Evolutionary conservation across 306 rosid species (phyloP).

Genomic region (Begonia fuchsioides): DNA sequence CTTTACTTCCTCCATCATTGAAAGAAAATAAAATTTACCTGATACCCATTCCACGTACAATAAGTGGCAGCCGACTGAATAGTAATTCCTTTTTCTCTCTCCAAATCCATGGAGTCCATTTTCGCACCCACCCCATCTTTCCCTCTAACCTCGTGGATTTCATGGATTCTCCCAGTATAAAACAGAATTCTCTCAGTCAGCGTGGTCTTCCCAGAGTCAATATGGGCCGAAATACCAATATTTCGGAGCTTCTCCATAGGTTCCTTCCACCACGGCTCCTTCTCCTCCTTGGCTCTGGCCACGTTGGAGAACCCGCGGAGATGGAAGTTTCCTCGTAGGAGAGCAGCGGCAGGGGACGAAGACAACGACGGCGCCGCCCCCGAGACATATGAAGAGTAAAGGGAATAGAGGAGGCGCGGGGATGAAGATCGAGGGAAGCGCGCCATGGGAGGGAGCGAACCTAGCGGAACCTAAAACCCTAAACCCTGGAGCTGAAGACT

Average conservation of each 20-base stretch:
- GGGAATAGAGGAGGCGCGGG: constrained; percentile 28
- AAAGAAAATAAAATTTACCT: constrained; percentile 21
- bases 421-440: constrained; percentile 27
- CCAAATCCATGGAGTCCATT: constrained; percentile 98
- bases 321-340: constrained; percentile 36
- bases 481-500: constrained; percentile 15
- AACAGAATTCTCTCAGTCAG: constrained; percentile 70
- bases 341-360: constrained; percentile 21
- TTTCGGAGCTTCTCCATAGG: constrained; percentile 65
- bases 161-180: constrained; percentile 91
- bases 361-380: constrained; percentile 11
- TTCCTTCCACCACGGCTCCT: constrained; percentile 89
- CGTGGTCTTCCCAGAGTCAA: constrained; percentile 97
- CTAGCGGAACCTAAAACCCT: constrained; percentile 24
- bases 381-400: constrained; percentile 8
- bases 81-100: constrained; percentile 87
- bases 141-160: constrained; percentile 90
- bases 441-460: constrained; percentile 21
- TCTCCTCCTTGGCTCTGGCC: constrained; percentile 57
- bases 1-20: background rate
- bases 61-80: constrained; percentile 92
- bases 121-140: constrained; percentile 93
- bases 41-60: constrained; percentile 79
- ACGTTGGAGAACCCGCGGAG: constrained; percentile 41
- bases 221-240: constrained; percentile 95